Percentiles rank a stretch among this genome's conserved stretches.
Evolutionary conservation across 1,139 yeast species (phyloP).

Genomic region (Maudiozyma humilis): DNA sequence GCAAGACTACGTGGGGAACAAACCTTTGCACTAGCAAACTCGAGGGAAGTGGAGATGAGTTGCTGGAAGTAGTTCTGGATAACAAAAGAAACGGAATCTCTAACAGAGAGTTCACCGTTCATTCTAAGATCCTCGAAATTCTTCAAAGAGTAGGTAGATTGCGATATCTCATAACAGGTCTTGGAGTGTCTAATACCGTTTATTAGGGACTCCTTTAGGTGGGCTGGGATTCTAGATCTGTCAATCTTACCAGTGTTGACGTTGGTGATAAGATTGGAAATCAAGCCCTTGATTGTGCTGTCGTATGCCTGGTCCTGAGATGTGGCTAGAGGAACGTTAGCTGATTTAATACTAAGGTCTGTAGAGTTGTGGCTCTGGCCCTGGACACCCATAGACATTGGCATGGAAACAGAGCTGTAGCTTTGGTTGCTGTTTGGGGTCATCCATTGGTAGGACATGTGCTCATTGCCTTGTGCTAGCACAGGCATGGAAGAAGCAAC

Average conservation of each 20-base stretch:
- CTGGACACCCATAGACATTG: slow-evolving; percentile 1
- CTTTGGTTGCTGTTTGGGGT: background rate
- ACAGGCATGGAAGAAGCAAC: slow-evolving; percentile 1
- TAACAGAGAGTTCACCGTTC: slow-evolving; percentile 5
- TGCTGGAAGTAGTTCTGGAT: slow-evolving; percentile 4
- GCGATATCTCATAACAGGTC: slow-evolving; percentile 36
- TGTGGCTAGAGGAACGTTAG: background rate
- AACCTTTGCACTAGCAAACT: background rate
- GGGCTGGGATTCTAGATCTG: slow-evolving; percentile 19
- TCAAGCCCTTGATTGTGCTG: slow-evolving; percentile 2
- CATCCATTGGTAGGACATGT: slow-evolving; percentile 4
- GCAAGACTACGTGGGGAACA: slow-evolving; percentile 4
- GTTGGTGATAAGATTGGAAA: slow-evolving; percentile 1
- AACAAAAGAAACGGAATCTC: slow-evolving; percentile 3
- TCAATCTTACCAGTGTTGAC: background rate
- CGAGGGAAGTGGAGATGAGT: slow-evolving; percentile 1
- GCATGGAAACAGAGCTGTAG: background rate
- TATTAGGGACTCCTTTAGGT: slow-evolving; percentile 31
- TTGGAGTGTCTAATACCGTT: slow-evolving; percentile 51
- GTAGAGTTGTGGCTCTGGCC: background rate
- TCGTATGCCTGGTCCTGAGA: slow-evolving; percentile 2
- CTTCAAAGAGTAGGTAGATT: slow-evolving; percentile 2
- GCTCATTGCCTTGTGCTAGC: slow-evolving; percentile 3
- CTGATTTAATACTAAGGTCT: background rate
- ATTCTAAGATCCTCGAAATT: slow-evolving; percentile 3